Evolutionary conservation across 192 early-diverging fungal genomes (phyloP).

Genomic region (Cladochytrium replicatum): DNA sequence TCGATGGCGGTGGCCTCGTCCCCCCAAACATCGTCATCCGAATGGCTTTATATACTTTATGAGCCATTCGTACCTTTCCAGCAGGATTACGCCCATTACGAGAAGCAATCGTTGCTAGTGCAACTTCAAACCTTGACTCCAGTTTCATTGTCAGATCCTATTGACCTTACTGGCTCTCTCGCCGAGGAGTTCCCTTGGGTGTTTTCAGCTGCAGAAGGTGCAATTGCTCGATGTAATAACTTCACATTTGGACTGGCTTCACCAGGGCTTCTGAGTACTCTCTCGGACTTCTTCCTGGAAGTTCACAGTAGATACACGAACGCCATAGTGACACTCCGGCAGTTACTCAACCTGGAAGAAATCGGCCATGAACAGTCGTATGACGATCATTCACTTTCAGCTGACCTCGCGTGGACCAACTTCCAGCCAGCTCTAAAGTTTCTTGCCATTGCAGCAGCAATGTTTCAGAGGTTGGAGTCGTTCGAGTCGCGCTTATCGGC

Average conservation of each 20-base stretch:
- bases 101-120: slow-evolving; percentile 40
- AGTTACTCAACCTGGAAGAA: too few relatives aligned
- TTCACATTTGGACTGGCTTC: slow-evolving; percentile 57
- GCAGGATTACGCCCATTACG: slow-evolving; percentile 45
- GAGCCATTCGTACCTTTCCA: slow-evolving; percentile 58
- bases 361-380: too few relatives aligned
- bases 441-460: slow-evolving; percentile 39
- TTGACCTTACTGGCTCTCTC: slow-evolving; percentile 36
- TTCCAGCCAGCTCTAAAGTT: slow-evolving; percentile 60
- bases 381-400: too few relatives aligned
- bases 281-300: too few relatives aligned
- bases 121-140: slow-evolving; percentile 18
- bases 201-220: slow-evolving; percentile 26
- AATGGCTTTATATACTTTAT: slow-evolving; percentile 52
- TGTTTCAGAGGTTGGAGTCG: slow-evolving; percentile 27
- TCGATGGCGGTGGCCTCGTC: slow-evolving; percentile 13
- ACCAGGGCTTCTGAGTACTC: slow-evolving; percentile 35
- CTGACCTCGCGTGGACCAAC: slow-evolving; percentile 48
- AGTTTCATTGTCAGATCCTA: slow-evolving; percentile 7
- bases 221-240: slow-evolving; percentile 37
- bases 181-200: slow-evolving; percentile 37
- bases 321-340: too few relatives aligned
- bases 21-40: slow-evolving; percentile 22
- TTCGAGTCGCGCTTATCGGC: too few relatives aligned
- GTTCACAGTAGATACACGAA: too few relatives aligned